Conservation (phyloP, 352 stramenopile genomes). For the Globisporangium apiculatum region DNA sequence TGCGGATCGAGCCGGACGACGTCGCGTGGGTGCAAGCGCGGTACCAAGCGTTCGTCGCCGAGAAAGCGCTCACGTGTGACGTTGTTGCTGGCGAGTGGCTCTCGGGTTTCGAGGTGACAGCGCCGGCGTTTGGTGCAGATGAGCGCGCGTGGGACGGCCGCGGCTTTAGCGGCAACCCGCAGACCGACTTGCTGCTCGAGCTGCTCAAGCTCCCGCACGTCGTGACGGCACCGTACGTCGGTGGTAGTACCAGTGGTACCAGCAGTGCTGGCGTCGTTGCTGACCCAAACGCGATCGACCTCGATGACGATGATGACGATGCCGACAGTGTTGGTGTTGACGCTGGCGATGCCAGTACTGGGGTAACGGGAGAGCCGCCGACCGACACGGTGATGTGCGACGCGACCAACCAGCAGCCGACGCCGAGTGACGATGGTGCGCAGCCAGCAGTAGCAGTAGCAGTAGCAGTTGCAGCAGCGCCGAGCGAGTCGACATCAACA, state of each 20-base stretch:
- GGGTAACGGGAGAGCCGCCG: background rate
- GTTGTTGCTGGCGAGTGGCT: conserved; percentile 61
- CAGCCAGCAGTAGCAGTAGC: too few species aligned
- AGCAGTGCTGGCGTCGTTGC: conserved; percentile 8
- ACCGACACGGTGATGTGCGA: too few species aligned
- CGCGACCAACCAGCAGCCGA: too few species aligned
- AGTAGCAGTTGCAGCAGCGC: too few species aligned
- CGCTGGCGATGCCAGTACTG: background rate
- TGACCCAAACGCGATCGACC: conserved; percentile 53
- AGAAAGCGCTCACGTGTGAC: conserved; percentile 31
- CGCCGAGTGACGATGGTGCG: too few species aligned
- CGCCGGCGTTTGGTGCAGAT: conserved; percentile 47
- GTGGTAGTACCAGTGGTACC: background rate
- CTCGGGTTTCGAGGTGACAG: conserved; percentile 75
- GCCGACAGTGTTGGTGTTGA: conserved; percentile 4
- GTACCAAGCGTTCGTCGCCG: conserved; percentile 34
- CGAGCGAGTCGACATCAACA: background rate
- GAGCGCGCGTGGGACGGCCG: conserved; percentile 13
- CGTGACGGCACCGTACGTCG: conserved; percentile 87
- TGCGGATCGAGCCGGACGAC: conserved; percentile 72
- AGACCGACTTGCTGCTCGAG: conserved; percentile 92
- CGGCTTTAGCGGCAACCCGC: conserved; percentile 83
- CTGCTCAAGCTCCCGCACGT: conserved; percentile 92
- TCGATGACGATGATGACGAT: conserved; percentile 35
- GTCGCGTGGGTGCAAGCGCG: conserved; percentile 63